These are phyloP conservation scores for Ophiostoma sp. DNA, from an alignment of 2,329 filamentous ascomycete species.

Conservation along the genomic window DNA sequence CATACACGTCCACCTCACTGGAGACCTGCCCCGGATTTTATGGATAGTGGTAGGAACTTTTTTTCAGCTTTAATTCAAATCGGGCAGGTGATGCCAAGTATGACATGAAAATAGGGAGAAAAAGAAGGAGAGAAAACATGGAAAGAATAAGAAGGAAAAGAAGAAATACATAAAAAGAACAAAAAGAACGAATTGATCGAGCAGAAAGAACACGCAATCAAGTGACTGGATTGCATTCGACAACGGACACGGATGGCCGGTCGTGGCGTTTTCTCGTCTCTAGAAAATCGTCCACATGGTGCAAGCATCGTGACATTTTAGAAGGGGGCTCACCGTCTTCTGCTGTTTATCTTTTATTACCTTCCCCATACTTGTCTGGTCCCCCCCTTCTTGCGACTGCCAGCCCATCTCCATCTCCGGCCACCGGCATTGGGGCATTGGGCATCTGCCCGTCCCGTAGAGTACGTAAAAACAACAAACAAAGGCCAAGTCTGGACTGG, in stretches of 20 bases:
- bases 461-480: constrained; percentile 1
- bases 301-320: constrained; percentile 9
- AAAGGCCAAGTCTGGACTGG: neutral
- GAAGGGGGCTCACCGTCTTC: neutral
- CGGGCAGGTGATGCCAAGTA: constrained; percentile 19
- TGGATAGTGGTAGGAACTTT: neutral
- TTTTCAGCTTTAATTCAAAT: constrained; percentile 18
- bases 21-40: constrained; percentile 10
- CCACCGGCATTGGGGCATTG: neutral
- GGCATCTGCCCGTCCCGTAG: neutral
- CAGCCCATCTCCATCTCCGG: neutral
- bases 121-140: neutral
- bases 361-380: neutral
- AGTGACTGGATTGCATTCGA: constrained; percentile 11
- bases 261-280: neutral
- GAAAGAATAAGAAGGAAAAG: neutral
- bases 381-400: neutral
- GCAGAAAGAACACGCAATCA: neutral
- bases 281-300: neutral
- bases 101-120: neutral
- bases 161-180: neutral
- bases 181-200: neutral
- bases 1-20: neutral
- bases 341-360: neutral
- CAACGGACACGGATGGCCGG: neutral